A percentile compares a stretch with the other conserved stretches of the same genome.
These are phyloP conservation scores for Cercophora sp. DNA, from an alignment of 495 filamentous ascomycete species.

Conservation along the genomic window DNA sequence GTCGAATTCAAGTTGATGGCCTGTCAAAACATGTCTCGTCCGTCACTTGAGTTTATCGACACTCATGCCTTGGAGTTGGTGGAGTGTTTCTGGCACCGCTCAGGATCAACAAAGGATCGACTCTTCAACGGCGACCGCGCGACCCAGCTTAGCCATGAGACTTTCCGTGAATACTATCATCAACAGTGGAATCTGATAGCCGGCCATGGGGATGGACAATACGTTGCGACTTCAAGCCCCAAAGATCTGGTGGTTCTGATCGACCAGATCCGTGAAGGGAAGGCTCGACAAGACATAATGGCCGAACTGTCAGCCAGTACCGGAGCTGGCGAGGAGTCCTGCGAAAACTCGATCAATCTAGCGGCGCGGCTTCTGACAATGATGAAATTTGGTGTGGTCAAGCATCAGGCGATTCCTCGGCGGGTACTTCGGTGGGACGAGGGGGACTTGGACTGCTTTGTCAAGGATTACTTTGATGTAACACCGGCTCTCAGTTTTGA, in stretches of 20 bases:
- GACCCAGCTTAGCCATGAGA: slow-evolving; percentile 1
- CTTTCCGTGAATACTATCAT: slow-evolving; percentile 14
- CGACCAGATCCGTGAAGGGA: background rate
- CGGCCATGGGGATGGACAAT: slow-evolving; percentile 9
- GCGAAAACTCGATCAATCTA: slow-evolving; percentile 16
- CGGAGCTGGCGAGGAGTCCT: slow-evolving; percentile 6
- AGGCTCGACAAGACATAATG: background rate
- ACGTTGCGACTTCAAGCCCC: slow-evolving; percentile 6
- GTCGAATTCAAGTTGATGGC: no score
- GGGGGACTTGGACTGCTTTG: slow-evolving; percentile 6
- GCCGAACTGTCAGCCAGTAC: slow-evolving; percentile 2
- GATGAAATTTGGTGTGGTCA: slow-evolving; percentile 19
- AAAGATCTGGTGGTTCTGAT: slow-evolving; percentile 6
- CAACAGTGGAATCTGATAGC: slow-evolving; percentile 17
- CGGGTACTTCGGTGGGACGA: slow-evolving; percentile 3
- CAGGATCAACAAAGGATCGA: background rate
- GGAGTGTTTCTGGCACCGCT: background rate
- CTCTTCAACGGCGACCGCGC: slow-evolving; percentile 16
- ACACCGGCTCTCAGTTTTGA: slow-evolving; percentile 12
- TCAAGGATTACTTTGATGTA: slow-evolving; percentile 8
- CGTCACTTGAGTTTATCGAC: background rate
- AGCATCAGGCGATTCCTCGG: slow-evolving; percentile 9
- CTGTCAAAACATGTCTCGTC: no score
- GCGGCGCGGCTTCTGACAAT: slow-evolving; percentile 17
- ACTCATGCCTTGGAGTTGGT: background rate